Base-by-base conservation (phyloP, 2,329 filamentous ascomycete species). In the Apiospora pterosperma region DNA sequence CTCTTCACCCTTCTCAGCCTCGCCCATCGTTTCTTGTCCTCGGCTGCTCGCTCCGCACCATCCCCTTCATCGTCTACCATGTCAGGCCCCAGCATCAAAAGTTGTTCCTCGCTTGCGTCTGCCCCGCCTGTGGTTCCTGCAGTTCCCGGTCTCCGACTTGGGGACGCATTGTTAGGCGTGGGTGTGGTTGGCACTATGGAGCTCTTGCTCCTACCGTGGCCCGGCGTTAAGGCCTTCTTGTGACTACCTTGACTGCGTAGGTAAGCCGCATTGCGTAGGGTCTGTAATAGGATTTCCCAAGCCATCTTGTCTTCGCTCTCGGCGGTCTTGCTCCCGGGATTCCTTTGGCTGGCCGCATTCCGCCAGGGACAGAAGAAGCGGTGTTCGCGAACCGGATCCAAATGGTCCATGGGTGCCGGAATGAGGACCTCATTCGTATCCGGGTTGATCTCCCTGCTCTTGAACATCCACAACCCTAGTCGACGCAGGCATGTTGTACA, bases 391-490 rank as follows among this genome's bases (percentile, higher is more conserved):
- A 90, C 78, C 5, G 88, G 87, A 72, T 95, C 89, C 1, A 96
- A 82, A 64, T 86, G 81, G 69, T 87, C 85, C 83, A 91, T 89
- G 1, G 85, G 84, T 3, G 88, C 85, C 1, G 85, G 84, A 5
- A 85, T 81, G 12, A 89, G 76, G 11, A 88, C 78, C 39, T 79
- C 73, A 39, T 83, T 77, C 0, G 82, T 83, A 19, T 79, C 77
- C 1, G 81, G 79, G 65, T 87, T 84, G 36, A 90, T 85, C 71
- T 87, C 86, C 76, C 90, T 93, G 76, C 89, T 90, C 72, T 89
- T 91, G 76, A 97, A 98, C 82, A 99, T 90, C 96, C 96, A 99
- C 2, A 99, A 83, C 0, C 96, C 96, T 0, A 98, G 82, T 1
- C 94, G 88, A 65, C 96, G 89, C 73, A 97, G 91, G 75, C 96